Conservation (phyloP, 805 yeast genomes). For the Suhomyces pyralidae region DNA sequence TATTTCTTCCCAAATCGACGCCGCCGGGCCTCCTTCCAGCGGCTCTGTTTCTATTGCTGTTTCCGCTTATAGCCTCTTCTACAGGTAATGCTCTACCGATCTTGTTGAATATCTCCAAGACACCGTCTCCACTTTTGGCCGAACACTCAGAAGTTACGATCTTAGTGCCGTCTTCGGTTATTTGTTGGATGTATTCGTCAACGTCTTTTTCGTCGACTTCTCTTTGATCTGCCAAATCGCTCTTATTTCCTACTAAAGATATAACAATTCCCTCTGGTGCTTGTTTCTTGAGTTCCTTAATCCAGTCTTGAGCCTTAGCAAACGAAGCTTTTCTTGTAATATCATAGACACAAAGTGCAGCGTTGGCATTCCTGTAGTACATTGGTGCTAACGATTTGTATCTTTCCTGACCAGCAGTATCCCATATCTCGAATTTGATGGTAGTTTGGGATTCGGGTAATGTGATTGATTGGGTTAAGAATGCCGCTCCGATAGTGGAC, state of each 20-base stretch:
- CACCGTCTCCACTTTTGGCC: constrained; percentile 45
- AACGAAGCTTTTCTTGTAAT: constrained; percentile 67
- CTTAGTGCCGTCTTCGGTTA: constrained; percentile 45
- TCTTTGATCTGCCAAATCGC: constrained; percentile 53
- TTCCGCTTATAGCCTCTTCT: constrained; percentile 31
- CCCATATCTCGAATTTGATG: constrained; percentile 80
- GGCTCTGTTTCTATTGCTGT: constrained; percentile 23
- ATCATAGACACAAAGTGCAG: constrained; percentile 77
- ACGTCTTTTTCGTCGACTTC: constrained; percentile 44
- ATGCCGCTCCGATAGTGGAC: constrained; percentile 85
- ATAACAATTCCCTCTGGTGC: constrained; percentile 73
- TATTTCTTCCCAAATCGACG: constrained; percentile 33
- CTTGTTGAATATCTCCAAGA: constrained; percentile 37
- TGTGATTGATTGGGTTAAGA: constrained; percentile 64
- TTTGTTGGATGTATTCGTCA: constrained; percentile 39
- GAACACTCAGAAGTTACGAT: constrained; percentile 41
- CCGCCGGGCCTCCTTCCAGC: constrained; percentile 30
- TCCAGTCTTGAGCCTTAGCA: constrained; percentile 71
- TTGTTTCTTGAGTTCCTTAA: constrained; percentile 76
- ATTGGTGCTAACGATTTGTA: constrained; percentile 76
- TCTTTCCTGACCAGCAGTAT: constrained; percentile 83
- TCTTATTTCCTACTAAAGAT: constrained; percentile 78
- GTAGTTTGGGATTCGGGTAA: constrained; percentile 50
- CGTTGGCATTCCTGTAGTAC: constrained; percentile 79
- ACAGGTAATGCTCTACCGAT: constrained; percentile 43